Base-by-base conservation (phyloP, 1,284 basidiomycete species). In the Ustilago loliicola region DNA sequence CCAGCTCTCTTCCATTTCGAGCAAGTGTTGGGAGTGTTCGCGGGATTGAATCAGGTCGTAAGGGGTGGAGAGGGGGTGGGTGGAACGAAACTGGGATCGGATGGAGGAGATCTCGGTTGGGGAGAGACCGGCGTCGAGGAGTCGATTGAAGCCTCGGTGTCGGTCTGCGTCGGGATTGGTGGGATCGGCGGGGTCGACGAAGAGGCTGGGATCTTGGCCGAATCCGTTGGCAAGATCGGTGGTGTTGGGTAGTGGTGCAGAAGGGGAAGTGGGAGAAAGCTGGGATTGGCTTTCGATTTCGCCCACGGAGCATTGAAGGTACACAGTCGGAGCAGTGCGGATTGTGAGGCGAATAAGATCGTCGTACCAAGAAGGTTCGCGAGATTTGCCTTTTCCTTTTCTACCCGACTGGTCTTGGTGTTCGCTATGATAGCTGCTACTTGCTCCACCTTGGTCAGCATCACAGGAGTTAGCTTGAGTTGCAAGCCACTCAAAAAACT, bases 301-400 rank as follows among this genome's bases (percentile, higher is more conserved):
- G 23, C 77, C 77, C 15, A 79, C 72, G 7, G 77, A 79, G 45
- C 77, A 79, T 36, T 79, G 77, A 42, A 79, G 47, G 51, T 76
- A 79, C 50, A 74, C 62, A n/a, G 40, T 56, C 1, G 63, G 64
- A 1, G 73, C 73, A 32, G 68, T 76, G 6, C 67, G 67, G 19
- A 64, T 45, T n/a, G 42, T 61, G 25, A 74, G n/a, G 1, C 61
- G 57, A n/a, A 76, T 25, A 0, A 36, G 9, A 34, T 71, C 60
- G 48, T 61, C 47, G 59, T 68, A 65, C 10, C 9, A 71, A 0
- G n/a, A 11, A 2, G 73, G 73, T 34, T 76, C 67, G 6, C 65
- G 52, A 8, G 8, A 21, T 36, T 77, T 78, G 17, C 68, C 75
- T 27, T 54, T 73, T 2, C 50, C 32, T 32, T 38, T 59, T 2